Conservation (phyloP, 2,329 filamentous ascomycete species). For the Claviceps africana region DNA sequence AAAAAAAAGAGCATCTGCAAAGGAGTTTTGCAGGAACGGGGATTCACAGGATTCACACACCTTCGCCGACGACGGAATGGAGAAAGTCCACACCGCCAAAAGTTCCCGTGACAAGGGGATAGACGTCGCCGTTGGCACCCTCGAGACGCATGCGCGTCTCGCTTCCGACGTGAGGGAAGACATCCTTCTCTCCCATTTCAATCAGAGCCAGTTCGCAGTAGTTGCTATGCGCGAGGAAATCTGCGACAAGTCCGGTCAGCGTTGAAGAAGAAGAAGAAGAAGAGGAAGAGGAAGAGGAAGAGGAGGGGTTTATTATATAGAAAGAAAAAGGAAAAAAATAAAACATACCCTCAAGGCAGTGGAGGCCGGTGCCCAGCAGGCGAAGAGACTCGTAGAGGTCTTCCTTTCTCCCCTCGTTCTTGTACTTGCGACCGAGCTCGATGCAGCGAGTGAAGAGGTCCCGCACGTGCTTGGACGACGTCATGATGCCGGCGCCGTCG, state of each 20-base stretch:
- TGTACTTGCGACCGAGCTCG: constrained; percentile 64
- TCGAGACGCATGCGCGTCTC: constrained; percentile 55
- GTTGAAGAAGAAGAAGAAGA: too few species aligned
- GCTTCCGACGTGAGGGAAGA: constrained; percentile 80
- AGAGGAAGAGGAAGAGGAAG: too few species aligned
- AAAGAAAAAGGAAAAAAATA: neutral
- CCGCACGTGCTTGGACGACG: constrained; percentile 64
- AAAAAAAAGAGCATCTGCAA: too few species aligned
- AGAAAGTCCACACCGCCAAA: constrained; percentile 93
- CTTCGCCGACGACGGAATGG: constrained; percentile 65
- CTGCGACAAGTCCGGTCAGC: constrained; percentile 23
- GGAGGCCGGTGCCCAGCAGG: constrained; percentile 72
- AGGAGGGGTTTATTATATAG: too few species aligned
- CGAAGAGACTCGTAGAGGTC: constrained; percentile 80
- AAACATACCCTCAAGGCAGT: constrained; percentile 62
- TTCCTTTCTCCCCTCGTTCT: constrained; percentile 38
- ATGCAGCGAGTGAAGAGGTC: constrained; percentile 61
- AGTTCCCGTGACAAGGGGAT: constrained; percentile 76
- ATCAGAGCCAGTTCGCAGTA: constrained; percentile 80
- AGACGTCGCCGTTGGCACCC: constrained; percentile 53
- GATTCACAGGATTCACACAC: constrained; percentile 18
- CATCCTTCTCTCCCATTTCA: constrained; percentile 63
- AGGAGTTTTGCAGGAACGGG: too few species aligned
- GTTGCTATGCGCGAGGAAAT: constrained; percentile 89
- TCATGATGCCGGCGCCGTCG: constrained; percentile 64